Base-by-base conservation (phyloP, 2,329 filamentous ascomycete species). In the Venturia aucupariae region DNA sequence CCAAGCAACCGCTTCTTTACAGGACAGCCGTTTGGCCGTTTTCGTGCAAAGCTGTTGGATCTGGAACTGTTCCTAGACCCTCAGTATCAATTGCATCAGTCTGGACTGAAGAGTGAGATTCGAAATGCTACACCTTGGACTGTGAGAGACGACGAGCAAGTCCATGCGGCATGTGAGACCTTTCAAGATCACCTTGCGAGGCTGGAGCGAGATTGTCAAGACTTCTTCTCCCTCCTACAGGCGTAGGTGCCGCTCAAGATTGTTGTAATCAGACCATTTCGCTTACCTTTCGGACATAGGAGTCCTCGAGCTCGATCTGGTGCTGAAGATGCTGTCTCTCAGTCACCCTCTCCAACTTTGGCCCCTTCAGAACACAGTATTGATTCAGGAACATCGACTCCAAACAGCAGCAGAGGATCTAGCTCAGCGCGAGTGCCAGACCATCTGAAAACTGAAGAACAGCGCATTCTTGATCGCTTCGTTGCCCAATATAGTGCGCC, bases 41-140 rank as follows among this genome's bases (percentile, higher is more conserved):
- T 64, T 61, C 51, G 63, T n/a, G 44, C 54, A 35, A 42, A 24
- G 8, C 30, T 65, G 22, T 46, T 65, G 59, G 64, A 65, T 46
- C 51, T 65, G 13, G 64, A 65, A 39, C 22, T 65, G 17, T 65
- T 62, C 59, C 15, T 65, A n/a, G 60, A 65, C 38, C 64, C 64
- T 22, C 22, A 65, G 3, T 44, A 62, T 24, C n/a, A 51, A 7
- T 44, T 65, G 17, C 64, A 54, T 17, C 64, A 59, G 17, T 62
- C 59, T 17, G 64, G 64, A 7, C 39, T 39, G n/a, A 17, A 27
- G 19, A 41, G 54, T 62, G 22, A 42, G 8, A 41, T 35, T n/a
- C 24, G 38, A 55, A 32, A 62, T 54, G 55, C 27, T 22, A 42
- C 51, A 27, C 64, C 59, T 27, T 65, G 64, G 64, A 4, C 10